Evolutionary conservation across 2,329 filamentous ascomycete species (phyloP).

Genomic region (Hyphodiscus sp.): DNA sequence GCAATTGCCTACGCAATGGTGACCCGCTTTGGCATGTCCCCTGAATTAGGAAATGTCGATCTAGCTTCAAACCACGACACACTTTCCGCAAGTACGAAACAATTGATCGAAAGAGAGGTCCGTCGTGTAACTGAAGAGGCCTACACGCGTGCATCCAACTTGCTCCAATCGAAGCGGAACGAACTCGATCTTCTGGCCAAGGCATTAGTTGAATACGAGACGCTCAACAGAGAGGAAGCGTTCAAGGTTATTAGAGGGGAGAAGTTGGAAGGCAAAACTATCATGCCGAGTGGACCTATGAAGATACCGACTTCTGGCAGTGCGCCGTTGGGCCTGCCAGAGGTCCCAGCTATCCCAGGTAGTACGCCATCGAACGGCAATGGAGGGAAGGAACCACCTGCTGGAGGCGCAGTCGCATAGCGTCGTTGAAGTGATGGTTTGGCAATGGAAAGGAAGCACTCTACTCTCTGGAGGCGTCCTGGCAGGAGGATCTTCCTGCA

Average conservation of each 20-base stretch:
- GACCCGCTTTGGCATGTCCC: slow-evolving; percentile 83
- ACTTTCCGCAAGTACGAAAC: slow-evolving; percentile 79
- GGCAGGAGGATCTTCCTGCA: slow-evolving; percentile 3
- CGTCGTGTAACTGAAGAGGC: slow-evolving; percentile 78
- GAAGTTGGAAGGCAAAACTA: slow-evolving; percentile 64
- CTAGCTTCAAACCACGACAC: slow-evolving; percentile 72
- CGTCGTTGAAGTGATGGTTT: background rate
- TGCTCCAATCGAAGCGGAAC: slow-evolving; percentile 69
- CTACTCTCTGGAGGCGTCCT: slow-evolving; percentile 15
- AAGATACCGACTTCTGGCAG: slow-evolving; percentile 50
- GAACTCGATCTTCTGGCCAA: slow-evolving; percentile 85
- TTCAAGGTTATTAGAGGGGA: slow-evolving; percentile 85
- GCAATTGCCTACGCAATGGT: slow-evolving; percentile 81
- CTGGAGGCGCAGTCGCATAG: slow-evolving; percentile 23
- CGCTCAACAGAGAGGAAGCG: slow-evolving; percentile 81
- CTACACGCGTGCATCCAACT: slow-evolving; percentile 62
- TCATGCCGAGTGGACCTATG: slow-evolving; percentile 53
- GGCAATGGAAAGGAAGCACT: slow-evolving; percentile 5
- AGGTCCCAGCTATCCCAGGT: slow-evolving; percentile 22
- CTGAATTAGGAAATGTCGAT: slow-evolving; percentile 82
- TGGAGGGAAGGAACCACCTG: slow-evolving; percentile 18
- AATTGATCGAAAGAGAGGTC: slow-evolving; percentile 82
- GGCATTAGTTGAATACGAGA: slow-evolving; percentile 91
- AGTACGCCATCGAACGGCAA: slow-evolving; percentile 13
- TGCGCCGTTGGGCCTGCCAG: slow-evolving; percentile 12